These are phyloP conservation scores for Petasospora fabianii DNA, from an alignment of 1,139 yeast species.

Conservation along the genomic window DNA sequence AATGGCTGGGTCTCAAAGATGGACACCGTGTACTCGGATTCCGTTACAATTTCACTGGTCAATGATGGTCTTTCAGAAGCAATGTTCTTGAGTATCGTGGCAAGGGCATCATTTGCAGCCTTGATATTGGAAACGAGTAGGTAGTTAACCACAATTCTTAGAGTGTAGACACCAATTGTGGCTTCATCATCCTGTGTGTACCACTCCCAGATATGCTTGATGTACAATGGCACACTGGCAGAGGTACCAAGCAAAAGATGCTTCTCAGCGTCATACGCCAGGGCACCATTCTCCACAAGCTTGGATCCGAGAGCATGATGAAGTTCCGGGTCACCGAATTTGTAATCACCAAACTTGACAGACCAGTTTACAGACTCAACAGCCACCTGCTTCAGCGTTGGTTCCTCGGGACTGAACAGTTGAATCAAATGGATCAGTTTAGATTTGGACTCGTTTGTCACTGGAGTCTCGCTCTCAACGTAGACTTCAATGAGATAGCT, in stretches of 20 bases:
- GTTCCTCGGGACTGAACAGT: constrained; percentile 46
- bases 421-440: constrained; percentile 32
- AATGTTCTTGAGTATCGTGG: constrained; percentile 37
- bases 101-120: constrained; percentile 46
- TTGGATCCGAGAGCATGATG: constrained; percentile 74
- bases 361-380: constrained; percentile 69
- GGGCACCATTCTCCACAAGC: constrained; percentile 37
- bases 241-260: constrained; percentile 68
- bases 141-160: constrained; percentile 69
- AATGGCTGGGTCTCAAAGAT: constrained; percentile 32
- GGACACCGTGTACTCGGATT: constrained; percentile 8
- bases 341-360: constrained; percentile 40
- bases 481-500: constrained; percentile 68
- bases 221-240: constrained; percentile 49
- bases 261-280: constrained; percentile 48
- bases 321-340: constrained; percentile 71
- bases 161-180: constrained; percentile 49
- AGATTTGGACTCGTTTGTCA: constrained; percentile 41
- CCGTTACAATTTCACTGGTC: constrained; percentile 12
- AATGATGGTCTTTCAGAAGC: constrained; percentile 18
- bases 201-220: constrained; percentile 59
- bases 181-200: constrained; percentile 32
- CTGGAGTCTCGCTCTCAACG: constrained; percentile 43
- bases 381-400: constrained; percentile 62
- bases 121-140: constrained; percentile 60